Evolutionary conservation across 257 asterid genomes (phyloP), one percentile per base, ranked within the genome.

Genomic region (Nemophila menziesii): DNA sequence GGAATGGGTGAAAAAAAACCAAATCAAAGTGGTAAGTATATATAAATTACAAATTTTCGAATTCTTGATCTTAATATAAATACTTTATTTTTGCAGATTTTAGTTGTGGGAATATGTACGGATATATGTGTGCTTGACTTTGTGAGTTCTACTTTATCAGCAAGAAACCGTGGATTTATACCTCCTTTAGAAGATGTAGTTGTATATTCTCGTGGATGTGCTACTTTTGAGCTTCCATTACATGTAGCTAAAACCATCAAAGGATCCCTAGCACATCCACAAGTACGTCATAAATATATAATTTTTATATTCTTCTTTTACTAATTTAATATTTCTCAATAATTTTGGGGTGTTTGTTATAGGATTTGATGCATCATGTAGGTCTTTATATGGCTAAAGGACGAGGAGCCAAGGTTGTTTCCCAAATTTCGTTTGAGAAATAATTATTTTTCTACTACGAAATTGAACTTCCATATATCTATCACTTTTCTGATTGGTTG

Each of bases 191-290:
- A 89, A 64, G 86, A 84, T 34, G 92, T 84, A 26, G 27, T 68
- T 50, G 92, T 89, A 47, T 89, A 84, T 58, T 89, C 97, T 29
- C 70, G 39, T 52, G 95, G 82, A 20, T 89, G 95, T 53, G 82
- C 97, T 58, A 80, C 97, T 58, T 89, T 51, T 48, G 90, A 84
- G 67, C 69, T 89, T 56, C 95, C 97, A 1, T 11, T 66, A 14
- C 55, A 67, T 16, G 76, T 73, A 56, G 83, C 90, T 18, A 45
- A 58, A 52, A 56, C 65, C 49, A 57, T 72, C 33, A 61, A 79
- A 72, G 95, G 90, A 15, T 83, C 90, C 56, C 36, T 80, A 49
- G 74, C 92, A 44, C 97, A 89, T 69, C 93, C 97, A 43, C 95
- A 80, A 92, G 97, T 89, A 73, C 62, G 62, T 17, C 36, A 15